phyloP scores from a whole-genome alignment of 1,284 basidiomycete species.

The Hemileccinum hortonii region DNA sequence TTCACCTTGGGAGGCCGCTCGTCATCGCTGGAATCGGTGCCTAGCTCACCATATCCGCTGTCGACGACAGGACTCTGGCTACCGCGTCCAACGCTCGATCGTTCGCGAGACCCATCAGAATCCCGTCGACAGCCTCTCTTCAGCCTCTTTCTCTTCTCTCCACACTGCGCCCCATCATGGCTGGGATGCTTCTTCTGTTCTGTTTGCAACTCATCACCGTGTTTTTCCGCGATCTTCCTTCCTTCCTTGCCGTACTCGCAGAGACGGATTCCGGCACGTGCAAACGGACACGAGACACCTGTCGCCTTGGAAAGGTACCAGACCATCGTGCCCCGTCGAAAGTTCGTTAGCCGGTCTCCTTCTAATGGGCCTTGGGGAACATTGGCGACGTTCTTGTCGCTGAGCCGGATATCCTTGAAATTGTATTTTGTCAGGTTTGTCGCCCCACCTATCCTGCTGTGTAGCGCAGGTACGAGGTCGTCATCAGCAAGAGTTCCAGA shows the following conservation, averaged over 20 bases:
- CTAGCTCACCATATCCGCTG: constrained; percentile 38
- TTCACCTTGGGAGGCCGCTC: constrained; percentile 65
- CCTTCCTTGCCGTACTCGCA: constrained; percentile 62
- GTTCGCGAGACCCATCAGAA: constrained; percentile 18
- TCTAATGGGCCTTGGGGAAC: constrained; percentile 17
- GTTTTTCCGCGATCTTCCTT: constrained; percentile 28
- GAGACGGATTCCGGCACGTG: constrained; percentile 64
- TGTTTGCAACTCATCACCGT: constrained; percentile 16
- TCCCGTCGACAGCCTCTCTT: constrained; percentile 45
- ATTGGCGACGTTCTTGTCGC: constrained; percentile 13
- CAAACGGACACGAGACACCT: constrained; percentile 71
- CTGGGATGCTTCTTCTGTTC: constrained; percentile 38
- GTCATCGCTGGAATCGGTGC: constrained; percentile 33
- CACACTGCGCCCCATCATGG: constrained; percentile 48
- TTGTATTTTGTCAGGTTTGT: constrained; percentile 43
- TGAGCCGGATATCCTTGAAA: constrained; percentile 14
- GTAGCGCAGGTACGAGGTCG: constrained; percentile 65
- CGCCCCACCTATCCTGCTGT: constrained; percentile 68
- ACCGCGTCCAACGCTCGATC: constrained; percentile 12
- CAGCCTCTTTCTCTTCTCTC: constrained; percentile 70
- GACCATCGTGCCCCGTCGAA: constrained; percentile 71
- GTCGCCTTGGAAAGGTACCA: constrained; percentile 76
- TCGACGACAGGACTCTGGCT: constrained; percentile 25
- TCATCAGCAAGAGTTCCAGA: constrained; percentile 71
- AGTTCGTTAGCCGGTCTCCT: constrained; percentile 60